These are phyloP conservation scores for Ophiostoma sp. DNA, from an alignment of 2,329 filamentous ascomycete species.

Conservation along the genomic window DNA sequence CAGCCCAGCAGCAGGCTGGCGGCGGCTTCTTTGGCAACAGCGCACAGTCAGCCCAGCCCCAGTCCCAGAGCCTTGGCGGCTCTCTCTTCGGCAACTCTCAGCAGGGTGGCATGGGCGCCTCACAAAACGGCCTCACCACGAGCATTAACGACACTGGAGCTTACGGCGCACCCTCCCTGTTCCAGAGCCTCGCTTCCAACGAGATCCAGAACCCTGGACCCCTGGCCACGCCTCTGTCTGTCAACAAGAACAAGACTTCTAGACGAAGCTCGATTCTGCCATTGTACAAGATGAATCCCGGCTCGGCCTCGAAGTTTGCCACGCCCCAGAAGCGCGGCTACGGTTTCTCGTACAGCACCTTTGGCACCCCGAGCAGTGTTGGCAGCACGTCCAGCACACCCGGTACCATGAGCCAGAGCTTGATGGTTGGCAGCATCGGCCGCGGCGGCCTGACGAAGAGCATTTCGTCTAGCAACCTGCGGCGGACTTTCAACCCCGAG, in stretches of 20 bases:
- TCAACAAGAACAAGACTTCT: slow-evolving; percentile 60
- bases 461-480: slow-evolving; percentile 79
- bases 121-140: slow-evolving; percentile 64
- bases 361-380: slow-evolving; percentile 71
- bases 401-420: slow-evolving; percentile 59
- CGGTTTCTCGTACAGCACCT: slow-evolving; percentile 89
- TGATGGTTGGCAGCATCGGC: slow-evolving; percentile 62
- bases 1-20: slow-evolving; percentile 35
- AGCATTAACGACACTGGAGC: slow-evolving; percentile 80
- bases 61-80: slow-evolving; percentile 39
- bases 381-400: slow-evolving; percentile 61
- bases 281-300: slow-evolving; percentile 80
- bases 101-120: slow-evolving; percentile 41
- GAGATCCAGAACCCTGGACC: slow-evolving; percentile 73
- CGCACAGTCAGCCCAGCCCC: slow-evolving; percentile 47
- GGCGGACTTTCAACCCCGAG: slow-evolving; percentile 73
- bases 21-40: slow-evolving; percentile 44
- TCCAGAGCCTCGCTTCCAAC: slow-evolving; percentile 62
- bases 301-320: slow-evolving; percentile 69
- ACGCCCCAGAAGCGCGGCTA: slow-evolving; percentile 85
- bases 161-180: slow-evolving; percentile 83
- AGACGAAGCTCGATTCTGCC: slow-evolving; percentile 76
- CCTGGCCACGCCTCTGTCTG: slow-evolving; percentile 80
- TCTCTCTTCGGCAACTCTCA: slow-evolving; percentile 58
- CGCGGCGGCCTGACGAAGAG: slow-evolving; percentile 72